Evolutionary conservation across 257 asterid species (phyloP).

Genomic region (Eucommia ulmoides): DNA sequence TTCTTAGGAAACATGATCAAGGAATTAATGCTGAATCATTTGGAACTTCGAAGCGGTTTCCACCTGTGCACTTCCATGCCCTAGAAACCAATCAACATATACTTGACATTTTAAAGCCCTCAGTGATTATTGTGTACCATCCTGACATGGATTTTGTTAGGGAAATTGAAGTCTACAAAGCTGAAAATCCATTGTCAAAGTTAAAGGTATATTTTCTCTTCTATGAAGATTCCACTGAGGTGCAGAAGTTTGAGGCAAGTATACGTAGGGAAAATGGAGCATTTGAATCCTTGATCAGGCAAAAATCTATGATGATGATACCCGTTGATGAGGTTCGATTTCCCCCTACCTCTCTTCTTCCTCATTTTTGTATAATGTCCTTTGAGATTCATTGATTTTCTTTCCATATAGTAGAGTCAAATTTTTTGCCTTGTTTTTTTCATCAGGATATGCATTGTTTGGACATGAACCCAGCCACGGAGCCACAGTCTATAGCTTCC

Average conservation of each 20-base stretch:
- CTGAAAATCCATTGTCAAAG: slow-evolving; percentile 66
- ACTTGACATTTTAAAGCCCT: slow-evolving; percentile 77
- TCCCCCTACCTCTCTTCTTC: background rate
- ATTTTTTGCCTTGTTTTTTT: slow-evolving; percentile 3
- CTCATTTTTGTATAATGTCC: background rate
- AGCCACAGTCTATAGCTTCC: slow-evolving; percentile 46
- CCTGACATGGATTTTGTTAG: slow-evolving; percentile 87
- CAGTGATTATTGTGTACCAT: slow-evolving; percentile 77
- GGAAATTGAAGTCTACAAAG: slow-evolving; percentile 81
- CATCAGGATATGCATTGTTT: slow-evolving; percentile 60
- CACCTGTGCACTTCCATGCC: slow-evolving; percentile 69
- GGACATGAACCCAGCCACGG: slow-evolving; percentile 38
- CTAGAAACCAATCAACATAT: slow-evolving; percentile 67
- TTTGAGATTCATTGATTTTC: background rate
- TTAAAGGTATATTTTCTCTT: slow-evolving; percentile 83
- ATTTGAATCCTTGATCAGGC: slow-evolving; percentile 88
- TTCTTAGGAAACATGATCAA: slow-evolving; percentile 47
- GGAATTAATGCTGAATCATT: slow-evolving; percentile 19
- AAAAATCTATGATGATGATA: slow-evolving; percentile 87
- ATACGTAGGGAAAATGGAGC: slow-evolving; percentile 84
- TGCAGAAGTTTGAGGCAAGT: slow-evolving; percentile 89
- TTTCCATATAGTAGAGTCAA: background rate
- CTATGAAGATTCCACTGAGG: slow-evolving; percentile 92
- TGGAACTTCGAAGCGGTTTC: slow-evolving; percentile 25
- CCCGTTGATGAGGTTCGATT: slow-evolving; percentile 68